phyloP scores from a whole-genome alignment of 768 basidiomycete genomes.

The Russula compacta region DNA sequence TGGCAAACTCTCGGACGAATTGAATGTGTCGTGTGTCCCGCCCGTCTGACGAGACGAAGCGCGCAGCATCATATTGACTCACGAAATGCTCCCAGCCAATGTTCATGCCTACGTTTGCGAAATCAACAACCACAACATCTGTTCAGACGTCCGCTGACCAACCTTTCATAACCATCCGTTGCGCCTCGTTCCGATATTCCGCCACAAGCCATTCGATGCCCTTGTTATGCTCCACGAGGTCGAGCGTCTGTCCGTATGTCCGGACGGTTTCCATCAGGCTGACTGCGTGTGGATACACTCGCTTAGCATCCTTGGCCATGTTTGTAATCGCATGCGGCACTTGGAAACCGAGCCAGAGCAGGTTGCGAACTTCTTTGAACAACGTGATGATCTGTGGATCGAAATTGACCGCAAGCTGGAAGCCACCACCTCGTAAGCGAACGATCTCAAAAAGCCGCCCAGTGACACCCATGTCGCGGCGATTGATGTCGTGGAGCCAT shows the following conservation, averaged over 20 bases:
- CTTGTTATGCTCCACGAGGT: slow-evolving; percentile 82
- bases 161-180: slow-evolving; percentile 90
- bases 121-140: background rate
- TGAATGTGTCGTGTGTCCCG: slow-evolving; percentile 84
- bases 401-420: slow-evolving; percentile 91
- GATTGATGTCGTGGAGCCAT: slow-evolving; percentile 92
- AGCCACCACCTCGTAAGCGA: slow-evolving; percentile 59
- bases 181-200: slow-evolving; percentile 87
- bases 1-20: slow-evolving; percentile 93
- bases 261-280: slow-evolving; percentile 98
- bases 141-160: slow-evolving; percentile 21
- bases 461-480: slow-evolving; percentile 84
- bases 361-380: slow-evolving; percentile 95
- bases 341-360: slow-evolving; percentile 92
- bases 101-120: slow-evolving; percentile 60
- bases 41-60: slow-evolving; percentile 70
- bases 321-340: slow-evolving; percentile 92
- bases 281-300: slow-evolving; percentile 97
- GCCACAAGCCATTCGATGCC: slow-evolving; percentile 93
- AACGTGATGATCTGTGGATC: slow-evolving; percentile 97
- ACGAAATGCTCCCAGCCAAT: slow-evolving; percentile 97
- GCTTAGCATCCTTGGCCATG: slow-evolving; percentile 97
- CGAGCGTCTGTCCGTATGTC: slow-evolving; percentile 92
- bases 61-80: slow-evolving; percentile 80
- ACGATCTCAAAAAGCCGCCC: slow-evolving; percentile 92